A percentile compares a stretch with the other conserved stretches of the same genome.
phyloP scores from a whole-genome alignment of 805 yeast species.

The Dipodascus geniculatus region DNA sequence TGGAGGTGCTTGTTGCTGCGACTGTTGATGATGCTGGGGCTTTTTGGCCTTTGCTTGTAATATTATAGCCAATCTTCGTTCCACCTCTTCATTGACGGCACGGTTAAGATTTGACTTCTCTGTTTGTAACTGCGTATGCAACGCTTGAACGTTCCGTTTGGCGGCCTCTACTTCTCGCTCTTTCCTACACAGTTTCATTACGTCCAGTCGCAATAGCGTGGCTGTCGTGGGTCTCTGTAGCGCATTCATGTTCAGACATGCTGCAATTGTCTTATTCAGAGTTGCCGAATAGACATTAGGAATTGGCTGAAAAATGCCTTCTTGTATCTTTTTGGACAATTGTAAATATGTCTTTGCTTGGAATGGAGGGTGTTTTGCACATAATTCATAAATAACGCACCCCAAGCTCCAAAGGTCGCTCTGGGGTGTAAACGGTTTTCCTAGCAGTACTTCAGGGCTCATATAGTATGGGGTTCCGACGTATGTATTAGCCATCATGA shows the following conservation, averaged over 20 bases:
- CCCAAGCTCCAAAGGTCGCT: conserved; percentile 97
- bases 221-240: conserved; percentile 66
- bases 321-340: conserved; percentile 67
- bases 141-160: conserved; percentile 39
- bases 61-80: background rate
- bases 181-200: conserved; percentile 59
- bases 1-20: background rate
- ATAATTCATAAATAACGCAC: conserved; percentile 85
- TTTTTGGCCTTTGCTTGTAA: background rate
- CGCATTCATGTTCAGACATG: conserved; percentile 71
- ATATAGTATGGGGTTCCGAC: conserved; percentile 97
- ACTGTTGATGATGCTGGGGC: background rate
- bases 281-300: conserved; percentile 70
- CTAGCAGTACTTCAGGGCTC: conserved; percentile 93
- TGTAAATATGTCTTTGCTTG: conserved; percentile 88
- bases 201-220: conserved; percentile 62
- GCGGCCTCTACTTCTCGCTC: conserved; percentile 52
- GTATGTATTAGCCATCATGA: conserved; percentile 88
- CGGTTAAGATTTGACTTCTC: conserved; percentile 21
- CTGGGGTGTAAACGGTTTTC: conserved; percentile 83
- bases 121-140: conserved; percentile 41
- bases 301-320: conserved; percentile 52
- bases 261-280: conserved; percentile 54
- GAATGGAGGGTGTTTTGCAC: conserved; percentile 84
- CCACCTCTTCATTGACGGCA: background rate